Evolutionary conservation across 192 early-diverging fungal species (phyloP).

Genomic region (Podila epigama): DNA sequence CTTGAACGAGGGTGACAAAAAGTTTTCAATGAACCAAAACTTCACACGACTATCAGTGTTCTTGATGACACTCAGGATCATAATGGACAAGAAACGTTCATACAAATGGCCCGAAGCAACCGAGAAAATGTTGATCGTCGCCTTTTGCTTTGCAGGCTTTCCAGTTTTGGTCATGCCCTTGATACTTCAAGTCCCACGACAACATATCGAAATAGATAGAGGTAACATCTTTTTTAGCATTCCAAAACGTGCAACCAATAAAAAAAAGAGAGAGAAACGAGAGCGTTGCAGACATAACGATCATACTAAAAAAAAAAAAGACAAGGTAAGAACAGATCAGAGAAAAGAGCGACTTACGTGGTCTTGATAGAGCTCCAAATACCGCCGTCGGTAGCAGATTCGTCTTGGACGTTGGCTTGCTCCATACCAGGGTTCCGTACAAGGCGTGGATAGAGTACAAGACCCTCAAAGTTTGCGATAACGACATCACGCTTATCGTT

Average conservation of each 20-base stretch:
- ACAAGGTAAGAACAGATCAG: too few species aligned
- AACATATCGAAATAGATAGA: not conserved
- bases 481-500: conserved; percentile 63
- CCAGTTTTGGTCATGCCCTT: conserved; percentile 28
- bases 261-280: too few species aligned
- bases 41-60: conserved; percentile 91
- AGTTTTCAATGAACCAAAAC: conserved; percentile 99
- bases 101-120: conserved; percentile 98
- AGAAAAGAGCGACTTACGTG: conserved; percentile 56
- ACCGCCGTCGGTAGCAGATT: conserved; percentile 42
- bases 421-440: conserved; percentile 85
- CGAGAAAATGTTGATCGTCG: conserved; percentile 94
- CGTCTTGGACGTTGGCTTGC: conserved; percentile 26
- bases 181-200: conserved; percentile 12
- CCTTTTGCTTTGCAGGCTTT: conserved; percentile 38
- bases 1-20: conserved; percentile 96
- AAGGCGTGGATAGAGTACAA: conserved; percentile 83
- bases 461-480: conserved; percentile 82
- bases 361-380: conserved; percentile 68
- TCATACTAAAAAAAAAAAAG: too few species aligned
- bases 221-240: not conserved
- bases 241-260: too few species aligned
- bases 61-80: conserved; percentile 92
- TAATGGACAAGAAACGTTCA: conserved; percentile 96
- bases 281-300: too few species aligned